Percentiles rank a stretch among this genome's conserved stretches.
phyloP scores from a whole-genome alignment of 1,139 yeast species.

The Debaryomyces udenii region DNA sequence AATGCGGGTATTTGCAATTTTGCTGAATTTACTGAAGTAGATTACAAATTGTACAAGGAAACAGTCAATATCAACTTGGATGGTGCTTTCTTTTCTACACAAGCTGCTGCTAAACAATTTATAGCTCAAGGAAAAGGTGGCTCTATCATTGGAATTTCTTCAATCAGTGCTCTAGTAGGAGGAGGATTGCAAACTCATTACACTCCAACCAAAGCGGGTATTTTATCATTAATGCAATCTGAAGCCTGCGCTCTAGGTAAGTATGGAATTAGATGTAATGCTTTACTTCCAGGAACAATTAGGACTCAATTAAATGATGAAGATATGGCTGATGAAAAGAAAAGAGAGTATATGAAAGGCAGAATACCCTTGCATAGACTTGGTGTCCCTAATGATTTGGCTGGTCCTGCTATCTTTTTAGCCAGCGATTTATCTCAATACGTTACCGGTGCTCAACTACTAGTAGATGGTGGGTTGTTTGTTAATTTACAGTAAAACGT shows the following conservation, averaged over 20 bases:
- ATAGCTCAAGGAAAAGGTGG: conserved; percentile 49
- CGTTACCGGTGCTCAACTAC: conserved; percentile 46
- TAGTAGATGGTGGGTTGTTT: conserved; percentile 52
- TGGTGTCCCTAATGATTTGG: conserved; percentile 46
- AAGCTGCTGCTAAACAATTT: conserved; percentile 51
- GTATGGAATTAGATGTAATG: conserved; percentile 43
- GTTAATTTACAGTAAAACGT: conserved; percentile 39
- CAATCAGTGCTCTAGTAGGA: conserved; percentile 45
- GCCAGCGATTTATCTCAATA: conserved; percentile 47
- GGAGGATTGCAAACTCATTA: conserved; percentile 45
- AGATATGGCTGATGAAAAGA: conserved; percentile 34
- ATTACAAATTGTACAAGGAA: conserved; percentile 30
- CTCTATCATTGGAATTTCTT: conserved; percentile 43
- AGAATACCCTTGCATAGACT: conserved; percentile 50
- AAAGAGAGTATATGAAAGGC: conserved; percentile 36
- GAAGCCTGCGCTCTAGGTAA: conserved; percentile 47
- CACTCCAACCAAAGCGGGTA: conserved; percentile 53
- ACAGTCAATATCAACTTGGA: conserved; percentile 42
- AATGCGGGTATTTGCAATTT: conserved; percentile 48
- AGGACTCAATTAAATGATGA: conserved; percentile 42
- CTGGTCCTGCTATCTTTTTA: conserved; percentile 50
- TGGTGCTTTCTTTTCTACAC: conserved; percentile 48
- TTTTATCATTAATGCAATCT: conserved; percentile 46
- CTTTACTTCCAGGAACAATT: conserved; percentile 48
- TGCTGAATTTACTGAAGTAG: conserved; percentile 29